A percentile compares a stretch with the other conserved stretches of the same genome.
These are phyloP conservation scores for Aphanomyces cochlioides DNA, from an alignment of 352 stramenopile genomes.

Conservation along the genomic window DNA sequence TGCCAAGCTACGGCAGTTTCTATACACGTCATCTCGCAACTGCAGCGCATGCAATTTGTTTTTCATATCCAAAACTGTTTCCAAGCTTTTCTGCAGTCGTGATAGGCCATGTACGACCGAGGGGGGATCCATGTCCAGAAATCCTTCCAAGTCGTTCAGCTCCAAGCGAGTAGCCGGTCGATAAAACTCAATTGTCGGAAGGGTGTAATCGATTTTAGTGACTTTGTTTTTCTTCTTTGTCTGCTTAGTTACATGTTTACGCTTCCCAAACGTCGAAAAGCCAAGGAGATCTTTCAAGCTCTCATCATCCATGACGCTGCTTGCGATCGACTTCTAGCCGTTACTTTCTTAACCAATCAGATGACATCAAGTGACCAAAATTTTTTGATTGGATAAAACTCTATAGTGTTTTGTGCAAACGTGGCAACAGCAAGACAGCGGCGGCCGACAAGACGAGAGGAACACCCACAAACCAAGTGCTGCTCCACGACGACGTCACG, in stretches of 20 bases:
- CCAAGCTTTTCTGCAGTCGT: background rate
- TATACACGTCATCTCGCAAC: background rate
- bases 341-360: too few relatives aligned
- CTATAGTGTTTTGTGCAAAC: background rate
- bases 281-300: constrained; percentile 47
- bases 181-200: constrained; percentile 38
- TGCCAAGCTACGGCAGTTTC: constrained; percentile 43
- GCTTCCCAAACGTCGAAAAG: constrained; percentile 58
- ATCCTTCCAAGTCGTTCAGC: background rate
- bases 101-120: background rate
- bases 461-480: constrained; percentile 1
- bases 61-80: constrained; percentile 32
- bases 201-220: constrained; percentile 38
- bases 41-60: constrained; percentile 24
- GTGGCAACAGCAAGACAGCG: background rate
- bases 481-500: constrained; percentile 5
- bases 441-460: constrained; percentile 9
- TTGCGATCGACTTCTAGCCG: too few relatives aligned
- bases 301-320: constrained; percentile 23
- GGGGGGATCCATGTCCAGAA: background rate
- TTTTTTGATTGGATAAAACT: background rate
- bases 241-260: constrained; percentile 22
- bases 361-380: too few relatives aligned
- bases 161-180: background rate
- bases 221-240: constrained; percentile 12